Base-by-base conservation (phyloP, 2,329 filamentous ascomycete species). In the Mollisiaceae sp. region DNA sequence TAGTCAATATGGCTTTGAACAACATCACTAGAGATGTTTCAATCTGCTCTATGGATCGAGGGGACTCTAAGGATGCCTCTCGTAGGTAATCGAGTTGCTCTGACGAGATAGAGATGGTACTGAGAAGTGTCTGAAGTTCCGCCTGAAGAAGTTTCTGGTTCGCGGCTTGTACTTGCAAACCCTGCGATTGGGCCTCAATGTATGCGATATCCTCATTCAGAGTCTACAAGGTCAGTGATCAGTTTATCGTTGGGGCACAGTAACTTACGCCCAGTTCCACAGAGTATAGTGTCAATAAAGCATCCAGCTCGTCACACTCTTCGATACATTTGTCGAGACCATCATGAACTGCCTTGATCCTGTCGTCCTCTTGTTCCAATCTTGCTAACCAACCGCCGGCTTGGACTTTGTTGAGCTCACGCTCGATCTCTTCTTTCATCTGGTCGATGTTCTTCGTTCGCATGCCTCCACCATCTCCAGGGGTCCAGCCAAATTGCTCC, bases 171-270 rank as follows among this genome's bases (percentile, higher is more conserved):
- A 99, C 94, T 75, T 99, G 95, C 56, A 99, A 82, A 82, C 95
- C 95, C 79, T 99, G 94, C 8, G 93, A 94, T 78, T 99, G 95
- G 1, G 95, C 93, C 80, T 99, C 95, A 70, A 99, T 98, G 76
- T 96, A 98, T 3, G 93, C 90, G 72, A 99, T 96, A 73, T 99
- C 95, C 59, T 98, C 94, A 64, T 94, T 93, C 36, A 99, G 84
- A 58, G 94, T 98, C 91, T 96, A 74, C 27, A 60, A 55, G 52
- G 65, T 76, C 61, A 76, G 72, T 52, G 59, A 54, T 12, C 43
- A 41, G 24, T 45, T 66, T 22, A 22, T 41, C 61, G 62, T 77
- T 67, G 15, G 8, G 11, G 18, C 12, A 22, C 35, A 27, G 43
- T 24, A 20, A 79, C 90, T 82, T 84, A 94, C 92, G 73, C 92